phyloP scores from a whole-genome alignment of 2,329 filamentous ascomycete genomes.

The Microdochium bolleyi region DNA sequence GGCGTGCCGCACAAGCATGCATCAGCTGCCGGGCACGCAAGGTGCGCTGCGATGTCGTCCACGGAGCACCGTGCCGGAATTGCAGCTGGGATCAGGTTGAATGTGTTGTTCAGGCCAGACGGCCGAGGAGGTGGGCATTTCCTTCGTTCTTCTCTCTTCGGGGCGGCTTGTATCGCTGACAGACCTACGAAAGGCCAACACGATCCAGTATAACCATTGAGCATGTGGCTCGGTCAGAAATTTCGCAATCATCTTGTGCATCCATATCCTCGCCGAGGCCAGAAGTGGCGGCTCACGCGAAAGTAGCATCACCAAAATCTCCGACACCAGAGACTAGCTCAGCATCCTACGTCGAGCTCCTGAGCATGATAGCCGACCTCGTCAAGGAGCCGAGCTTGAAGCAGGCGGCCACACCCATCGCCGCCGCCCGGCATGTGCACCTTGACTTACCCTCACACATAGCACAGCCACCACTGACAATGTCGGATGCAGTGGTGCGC shows the following conservation, averaged over 20 bases:
- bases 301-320: background rate
- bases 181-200: no score
- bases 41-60: conserved; percentile 1
- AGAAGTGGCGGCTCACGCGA: no score
- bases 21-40: conserved; percentile 1
- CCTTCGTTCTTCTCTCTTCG: background rate
- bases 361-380: background rate
- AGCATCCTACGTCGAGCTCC: background rate
- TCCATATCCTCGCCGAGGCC: no score
- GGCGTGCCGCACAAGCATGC: background rate
- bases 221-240: no score
- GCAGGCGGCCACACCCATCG: background rate
- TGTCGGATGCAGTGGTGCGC: background rate
- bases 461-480: background rate
- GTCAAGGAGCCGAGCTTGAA: background rate
- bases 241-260: no score
- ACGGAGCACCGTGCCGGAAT: background rate
- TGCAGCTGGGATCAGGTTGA: background rate
- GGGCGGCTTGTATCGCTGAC: no score
- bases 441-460: background rate
- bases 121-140: background rate
- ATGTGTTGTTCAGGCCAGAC: background rate
- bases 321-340: background rate
- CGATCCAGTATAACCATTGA: no score
- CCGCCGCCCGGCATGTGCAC: background rate